A percentile compares a stretch with the other conserved stretches of the same genome.
Conservation (phyloP, 2,329 filamentous ascomycete species). For the Colletotrichum sp. region DNA sequence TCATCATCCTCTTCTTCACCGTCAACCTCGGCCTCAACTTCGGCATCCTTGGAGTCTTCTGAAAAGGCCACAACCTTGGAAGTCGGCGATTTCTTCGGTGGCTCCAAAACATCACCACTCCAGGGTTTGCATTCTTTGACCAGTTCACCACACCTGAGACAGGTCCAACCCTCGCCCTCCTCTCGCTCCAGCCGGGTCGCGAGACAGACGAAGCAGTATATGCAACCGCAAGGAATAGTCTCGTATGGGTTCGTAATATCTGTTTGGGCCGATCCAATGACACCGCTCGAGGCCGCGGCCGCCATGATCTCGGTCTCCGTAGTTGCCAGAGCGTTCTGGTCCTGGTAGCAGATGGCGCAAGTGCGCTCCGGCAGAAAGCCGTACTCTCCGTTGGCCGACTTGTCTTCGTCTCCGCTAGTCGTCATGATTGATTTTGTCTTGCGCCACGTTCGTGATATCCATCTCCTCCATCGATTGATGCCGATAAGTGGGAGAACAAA, state of each 20-base stretch:
- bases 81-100: slow-evolving; percentile 44
- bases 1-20: neutral
- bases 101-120: slow-evolving; percentile 84
- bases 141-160: slow-evolving; percentile 83
- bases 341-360: slow-evolving; percentile 95
- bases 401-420: slow-evolving; percentile 49
- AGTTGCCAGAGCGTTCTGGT: slow-evolving; percentile 77
- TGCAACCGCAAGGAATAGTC: slow-evolving; percentile 83
- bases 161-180: slow-evolving; percentile 93
- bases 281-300: slow-evolving; percentile 72
- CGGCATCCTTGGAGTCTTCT: slow-evolving; percentile 48
- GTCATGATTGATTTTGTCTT: slow-evolving; percentile 73
- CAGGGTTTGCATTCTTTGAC: slow-evolving; percentile 89
- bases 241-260: slow-evolving; percentile 98
- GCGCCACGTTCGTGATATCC: slow-evolving; percentile 86
- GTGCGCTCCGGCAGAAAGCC: slow-evolving; percentile 90
- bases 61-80: slow-evolving; percentile 68
- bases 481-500: slow-evolving; percentile 97
- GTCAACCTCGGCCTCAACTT: neutral
- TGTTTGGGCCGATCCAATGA: slow-evolving; percentile 86
- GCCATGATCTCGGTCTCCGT: slow-evolving; percentile 80
- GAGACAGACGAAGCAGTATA: slow-evolving; percentile 97
- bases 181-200: slow-evolving; percentile 88
- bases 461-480: slow-evolving; percentile 89
- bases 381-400: slow-evolving; percentile 72